Base-by-base conservation (phyloP, 75 land plant species). In the Sequoia sempervirens region DNA sequence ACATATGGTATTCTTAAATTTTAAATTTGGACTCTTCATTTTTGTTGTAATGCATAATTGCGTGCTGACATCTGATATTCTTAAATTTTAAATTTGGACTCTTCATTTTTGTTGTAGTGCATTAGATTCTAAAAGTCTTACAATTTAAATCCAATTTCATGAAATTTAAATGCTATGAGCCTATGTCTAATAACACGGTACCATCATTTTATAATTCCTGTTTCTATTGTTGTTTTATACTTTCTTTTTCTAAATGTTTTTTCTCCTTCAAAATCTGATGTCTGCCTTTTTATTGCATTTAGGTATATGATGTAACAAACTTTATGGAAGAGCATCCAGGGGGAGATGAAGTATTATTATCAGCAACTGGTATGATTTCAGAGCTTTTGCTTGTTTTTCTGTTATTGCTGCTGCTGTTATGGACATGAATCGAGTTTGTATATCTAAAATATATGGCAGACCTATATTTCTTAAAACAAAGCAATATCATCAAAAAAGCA, bases 321-420 rank as follows among this genome's bases (percentile, higher is more conserved):
- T 94, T 94, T 75, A 86, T 94, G 90, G 95, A 94, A n/a, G 93
- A 94, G 20, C 96, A 94, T 76, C 96, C 96, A 37, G 96, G 96
- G 69, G 96, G 96, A 72, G 96, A 93, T 87, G 96, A 94, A 83
- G 96, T 93, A 15, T 41, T 94, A 61, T 85, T 93, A 28, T 88
- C 95, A 34, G 93, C 95, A 64, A 94, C 93, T 58, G 96, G 96
- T 94, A 89, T 18, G 64, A 34, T 81, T 14, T 32, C 15, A 8
- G 37, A 81, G 14, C 28, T 26, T 78, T 10, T 40, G 8, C 41
- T 76, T 43, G n/a, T 43, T 9, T 43, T 43, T 28, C 1, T 43
- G 10, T 76, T 1, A 23, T 17, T 56, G 18, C 18, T 56, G 61
- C 61, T 56, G 23, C 5, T 18, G 61, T 18, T 56, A 17, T 56